Base-by-base conservation (phyloP, 306 rosid species). In the Luffa aegyptiaca region DNA sequence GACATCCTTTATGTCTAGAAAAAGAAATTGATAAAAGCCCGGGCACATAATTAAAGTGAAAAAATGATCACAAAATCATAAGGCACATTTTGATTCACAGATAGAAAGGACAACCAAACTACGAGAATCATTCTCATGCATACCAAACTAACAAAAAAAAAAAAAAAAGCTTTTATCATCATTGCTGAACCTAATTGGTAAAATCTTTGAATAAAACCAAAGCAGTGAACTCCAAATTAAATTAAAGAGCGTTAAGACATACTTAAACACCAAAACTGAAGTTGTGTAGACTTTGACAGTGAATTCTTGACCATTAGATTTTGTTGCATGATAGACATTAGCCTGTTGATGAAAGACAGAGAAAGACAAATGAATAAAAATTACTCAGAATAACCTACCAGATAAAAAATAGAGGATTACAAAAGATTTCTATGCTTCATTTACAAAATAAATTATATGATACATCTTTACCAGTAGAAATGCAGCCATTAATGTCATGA, bases 251-350 rank as follows among this genome's bases (percentile, higher is more conserved):
- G 10, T 65, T 18, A 57, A 39, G 52, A 86, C 97, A 88, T 90
- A 91, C 97, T 91, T 92, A 76, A 92, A 94, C 26, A 88, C 93
- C 85, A 94, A 86, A 85, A 90, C 78, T 49, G 98, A 94, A 53
- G 97, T 94, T 87, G 92, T 94, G 89, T 90, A 94, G 56, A 94
- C 66, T 91, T 94, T 94, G 82, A 91, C 86, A 39, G 98, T 97
- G 68, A 92, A 81, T 83, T 92, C 98, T 58, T 85, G 88, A 77
- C 97, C 91, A 88, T 92, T 84, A 39, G 90, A 59, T 88, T 90
- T 94, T 48, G 97, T 94, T 71, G 97, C 97, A 82, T 92, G 98
- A 90, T 94, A 92, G 57, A 94, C 98, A 87, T 94, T 94, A 77
- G 98, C 98, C 97, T 94, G 89, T 73, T 26, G 51, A 83, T 61